These are phyloP conservation scores for Butyriboletus loyo DNA, from an alignment of 768 basidiomycete genomes.

Conservation along the genomic window DNA sequence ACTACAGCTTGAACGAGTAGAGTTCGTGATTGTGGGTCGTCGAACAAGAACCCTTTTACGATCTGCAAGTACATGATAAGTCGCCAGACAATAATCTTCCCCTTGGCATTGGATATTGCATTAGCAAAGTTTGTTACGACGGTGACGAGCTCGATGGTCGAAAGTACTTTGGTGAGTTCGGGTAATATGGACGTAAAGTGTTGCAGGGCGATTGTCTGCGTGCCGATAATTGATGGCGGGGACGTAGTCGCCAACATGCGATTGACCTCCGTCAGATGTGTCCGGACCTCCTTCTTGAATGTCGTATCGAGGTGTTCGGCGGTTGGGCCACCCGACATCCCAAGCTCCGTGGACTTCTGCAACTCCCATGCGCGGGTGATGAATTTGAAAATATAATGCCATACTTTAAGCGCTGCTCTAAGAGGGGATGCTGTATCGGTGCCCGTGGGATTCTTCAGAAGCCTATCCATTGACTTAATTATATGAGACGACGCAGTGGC, in stretches of 20 bases:
- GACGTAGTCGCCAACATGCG: constrained; percentile 80
- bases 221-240: constrained; percentile 89
- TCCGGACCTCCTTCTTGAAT: constrained; percentile 80
- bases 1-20: constrained; percentile 84
- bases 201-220: constrained; percentile 90
- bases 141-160: constrained; percentile 79
- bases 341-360: constrained; percentile 77
- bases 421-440: constrained; percentile 73
- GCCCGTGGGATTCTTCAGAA: constrained; percentile 70
- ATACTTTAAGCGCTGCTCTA: constrained; percentile 90
- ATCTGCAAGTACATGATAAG: constrained; percentile 92
- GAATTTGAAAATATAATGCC: constrained; percentile 96
- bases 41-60: constrained; percentile 85
- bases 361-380: constrained; percentile 86
- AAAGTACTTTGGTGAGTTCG: constrained; percentile 78
- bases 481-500: constrained; percentile 80
- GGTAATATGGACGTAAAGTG: constrained; percentile 92
- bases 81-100: constrained; percentile 91
- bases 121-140: constrained; percentile 87
- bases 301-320: constrained; percentile 80
- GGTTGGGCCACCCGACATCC: constrained; percentile 76
- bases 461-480: constrained; percentile 81
- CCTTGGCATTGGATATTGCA: constrained; percentile 70
- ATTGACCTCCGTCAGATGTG: constrained; percentile 78
- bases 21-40: constrained; percentile 72